These are phyloP conservation scores for Coelastrella sp. DNA, from an alignment of 139 green algal genomes.

Conservation along the genomic window DNA sequence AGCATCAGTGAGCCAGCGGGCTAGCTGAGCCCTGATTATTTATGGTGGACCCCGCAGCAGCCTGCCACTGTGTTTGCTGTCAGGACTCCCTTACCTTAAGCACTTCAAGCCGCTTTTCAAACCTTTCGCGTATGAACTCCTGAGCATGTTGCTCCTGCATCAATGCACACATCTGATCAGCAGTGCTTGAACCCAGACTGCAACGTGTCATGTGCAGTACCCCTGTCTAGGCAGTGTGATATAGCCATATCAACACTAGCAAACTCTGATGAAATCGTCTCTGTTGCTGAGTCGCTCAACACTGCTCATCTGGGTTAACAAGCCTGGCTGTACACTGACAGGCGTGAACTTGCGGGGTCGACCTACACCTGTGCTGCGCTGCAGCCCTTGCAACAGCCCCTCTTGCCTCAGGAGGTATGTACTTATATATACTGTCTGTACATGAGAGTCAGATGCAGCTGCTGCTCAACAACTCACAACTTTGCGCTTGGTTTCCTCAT, in stretches of 20 bases:
- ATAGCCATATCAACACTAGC: too few species aligned
- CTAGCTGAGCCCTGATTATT: too few species aligned
- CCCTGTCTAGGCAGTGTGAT: not conserved
- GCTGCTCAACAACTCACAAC: slow-evolving; percentile 19
- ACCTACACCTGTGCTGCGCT: too few species aligned
- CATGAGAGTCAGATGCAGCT: not conserved
- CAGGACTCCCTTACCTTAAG: slow-evolving; percentile 1
- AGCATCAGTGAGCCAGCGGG: too few species aligned
- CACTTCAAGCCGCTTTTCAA: slow-evolving; percentile 19
- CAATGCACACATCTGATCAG: not conserved
- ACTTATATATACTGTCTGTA: not conserved
- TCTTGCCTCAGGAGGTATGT: too few species aligned
- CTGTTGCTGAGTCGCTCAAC: too few species aligned
- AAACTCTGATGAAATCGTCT: too few species aligned
- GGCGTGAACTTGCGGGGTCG: too few species aligned
- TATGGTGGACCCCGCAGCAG: too few species aligned
- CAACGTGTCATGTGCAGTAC: not conserved
- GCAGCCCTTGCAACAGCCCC: too few species aligned
- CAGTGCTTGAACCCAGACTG: not conserved
- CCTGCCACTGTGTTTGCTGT: not conserved
- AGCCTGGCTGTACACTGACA: too few species aligned
- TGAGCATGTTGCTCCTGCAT: slow-evolving; percentile 47
- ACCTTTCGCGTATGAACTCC: slow-evolving; percentile 39
- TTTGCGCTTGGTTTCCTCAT: slow-evolving; percentile 40
- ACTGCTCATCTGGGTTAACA: too few species aligned